Conservation (phyloP, 2,329 filamentous ascomycete species). For the Curvularia verruculosa region DNA sequence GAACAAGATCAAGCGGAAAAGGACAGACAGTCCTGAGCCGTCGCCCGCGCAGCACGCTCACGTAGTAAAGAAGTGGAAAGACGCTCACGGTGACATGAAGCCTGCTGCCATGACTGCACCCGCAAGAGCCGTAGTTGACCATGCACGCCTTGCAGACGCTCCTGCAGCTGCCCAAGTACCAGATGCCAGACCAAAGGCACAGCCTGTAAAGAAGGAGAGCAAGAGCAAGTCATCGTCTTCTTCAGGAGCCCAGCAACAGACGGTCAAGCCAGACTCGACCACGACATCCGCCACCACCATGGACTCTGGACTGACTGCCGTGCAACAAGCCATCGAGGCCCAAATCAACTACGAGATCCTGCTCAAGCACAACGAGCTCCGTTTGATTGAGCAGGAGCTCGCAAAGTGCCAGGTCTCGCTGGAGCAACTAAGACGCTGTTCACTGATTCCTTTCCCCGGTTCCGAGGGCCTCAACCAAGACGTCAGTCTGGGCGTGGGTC, state of each 20-base stretch:
- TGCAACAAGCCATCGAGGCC: constrained; percentile 77
- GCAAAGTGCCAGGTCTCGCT: constrained; percentile 93
- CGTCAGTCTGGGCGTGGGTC: constrained; percentile 76
- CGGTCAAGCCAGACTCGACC: constrained; percentile 32
- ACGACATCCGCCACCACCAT: constrained; percentile 33
- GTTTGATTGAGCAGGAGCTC: constrained; percentile 92
- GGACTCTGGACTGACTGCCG: constrained; percentile 52
- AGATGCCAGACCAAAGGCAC: constrained; percentile 37
- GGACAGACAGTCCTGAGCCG: constrained; percentile 57
- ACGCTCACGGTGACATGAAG: constrained; percentile 42
- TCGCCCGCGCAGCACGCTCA: constrained; percentile 40
- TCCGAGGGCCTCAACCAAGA: constrained; percentile 69
- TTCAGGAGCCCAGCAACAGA: constrained; percentile 28
- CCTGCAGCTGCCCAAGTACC: constrained; percentile 29
- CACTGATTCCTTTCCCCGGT: constrained; percentile 87
- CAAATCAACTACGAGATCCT: constrained; percentile 92
- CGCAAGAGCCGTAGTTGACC: not conserved
- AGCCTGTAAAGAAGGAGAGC: constrained; percentile 39
- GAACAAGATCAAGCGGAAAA: constrained; percentile 65
- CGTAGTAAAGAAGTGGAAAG: constrained; percentile 50
- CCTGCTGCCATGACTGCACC: constrained; percentile 23
- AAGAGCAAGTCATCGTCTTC: constrained; percentile 43
- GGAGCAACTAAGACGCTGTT: constrained; percentile 90
- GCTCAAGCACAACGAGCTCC: constrained; percentile 91
- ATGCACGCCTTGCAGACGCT: constrained; percentile 21